These are phyloP conservation scores for Myxozyma kluyveri DNA, from an alignment of 805 yeast genomes.

Conservation along the genomic window DNA sequence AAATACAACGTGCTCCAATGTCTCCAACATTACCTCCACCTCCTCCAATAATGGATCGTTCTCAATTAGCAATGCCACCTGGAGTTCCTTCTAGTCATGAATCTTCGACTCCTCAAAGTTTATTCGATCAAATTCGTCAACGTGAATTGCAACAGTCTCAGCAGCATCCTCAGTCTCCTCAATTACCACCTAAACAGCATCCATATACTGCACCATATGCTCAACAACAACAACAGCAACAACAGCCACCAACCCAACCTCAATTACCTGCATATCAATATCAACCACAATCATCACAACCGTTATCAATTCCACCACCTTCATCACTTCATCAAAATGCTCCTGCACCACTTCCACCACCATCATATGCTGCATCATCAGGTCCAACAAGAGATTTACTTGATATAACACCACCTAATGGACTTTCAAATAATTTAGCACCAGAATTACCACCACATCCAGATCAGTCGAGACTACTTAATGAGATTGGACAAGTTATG, in stretches of 20 bases:
- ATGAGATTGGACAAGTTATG: constrained; percentile 32
- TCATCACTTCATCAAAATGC: neutral
- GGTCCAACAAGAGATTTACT: constrained; percentile 7
- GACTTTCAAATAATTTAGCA: neutral
- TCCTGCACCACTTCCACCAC: neutral
- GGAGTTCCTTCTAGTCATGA: neutral
- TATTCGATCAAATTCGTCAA: neutral
- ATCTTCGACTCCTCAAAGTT: neutral
- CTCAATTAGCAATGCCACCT: neutral
- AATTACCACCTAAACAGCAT: neutral
- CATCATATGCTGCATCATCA: neutral
- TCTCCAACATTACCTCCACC: constrained; percentile 2
- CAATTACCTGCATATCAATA: neutral
- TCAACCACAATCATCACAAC: constrained; percentile 5
- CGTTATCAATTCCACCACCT: neutral
- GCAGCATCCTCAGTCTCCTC: constrained; percentile 2
- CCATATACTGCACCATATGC: neutral
- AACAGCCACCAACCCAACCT: neutral
- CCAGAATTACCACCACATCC: constrained; percentile 41
- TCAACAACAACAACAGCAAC: neutral
- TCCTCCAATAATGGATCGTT: neutral
- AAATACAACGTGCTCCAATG: neutral
- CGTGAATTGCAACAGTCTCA: neutral
- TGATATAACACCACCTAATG: constrained; percentile 12
- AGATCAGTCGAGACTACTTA: constrained; percentile 35